phyloP scores from a whole-genome alignment of 179 eudicot species.

The Silene coronaria region DNA sequence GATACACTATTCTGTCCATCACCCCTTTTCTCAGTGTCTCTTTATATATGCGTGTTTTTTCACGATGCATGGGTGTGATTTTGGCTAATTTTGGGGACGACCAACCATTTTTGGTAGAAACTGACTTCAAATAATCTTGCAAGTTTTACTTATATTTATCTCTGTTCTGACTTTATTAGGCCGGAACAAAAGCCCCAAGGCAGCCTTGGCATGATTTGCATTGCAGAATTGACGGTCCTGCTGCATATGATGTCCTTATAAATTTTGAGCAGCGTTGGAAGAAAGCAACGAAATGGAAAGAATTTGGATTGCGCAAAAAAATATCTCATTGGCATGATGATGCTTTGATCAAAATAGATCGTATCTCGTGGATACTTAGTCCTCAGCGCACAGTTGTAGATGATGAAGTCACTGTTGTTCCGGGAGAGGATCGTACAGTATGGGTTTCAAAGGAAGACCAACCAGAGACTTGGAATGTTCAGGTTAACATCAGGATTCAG shows the following conservation, averaged over 20 bases:
- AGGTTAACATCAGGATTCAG: conserved; percentile 37
- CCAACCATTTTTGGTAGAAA: background rate
- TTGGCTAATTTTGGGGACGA: background rate
- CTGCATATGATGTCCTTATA: conserved; percentile 87
- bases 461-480: conserved; percentile 89
- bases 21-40: background rate
- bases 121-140: background rate
- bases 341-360: conserved; percentile 76
- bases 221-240: conserved; percentile 88
- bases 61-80: background rate
- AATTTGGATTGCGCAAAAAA: conserved; percentile 62
- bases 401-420: conserved; percentile 36
- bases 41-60: background rate
- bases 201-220: conserved; percentile 98
- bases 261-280: conserved; percentile 96
- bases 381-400: conserved; percentile 37
- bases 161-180: conserved; percentile 33
- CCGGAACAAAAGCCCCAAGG: conserved; percentile 84
- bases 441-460: conserved; percentile 62
- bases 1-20: background rate
- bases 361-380: conserved; percentile 93
- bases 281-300: conserved; percentile 77
- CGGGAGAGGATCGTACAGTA: conserved; percentile 56
- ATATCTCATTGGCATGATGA: conserved; percentile 78
- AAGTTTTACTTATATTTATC: background rate